Percentiles rank a stretch among this genome's conserved stretches.
Evolutionary conservation across 2,329 filamentous ascomycete species (phyloP).

Genomic region (Aspergillus unguis): DNA sequence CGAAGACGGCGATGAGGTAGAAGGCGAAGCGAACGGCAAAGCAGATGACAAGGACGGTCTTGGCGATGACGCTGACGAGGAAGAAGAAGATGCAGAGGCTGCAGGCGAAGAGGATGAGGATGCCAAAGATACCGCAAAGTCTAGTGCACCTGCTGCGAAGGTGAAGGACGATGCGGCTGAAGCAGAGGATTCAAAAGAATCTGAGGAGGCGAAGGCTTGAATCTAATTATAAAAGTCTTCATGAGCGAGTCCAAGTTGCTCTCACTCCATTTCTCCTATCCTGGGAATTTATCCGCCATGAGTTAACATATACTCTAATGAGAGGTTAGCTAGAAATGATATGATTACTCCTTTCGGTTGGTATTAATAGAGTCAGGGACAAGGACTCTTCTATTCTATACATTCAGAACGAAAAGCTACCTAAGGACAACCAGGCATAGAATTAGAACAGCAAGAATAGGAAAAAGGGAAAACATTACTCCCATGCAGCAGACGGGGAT

Average conservation of each 20-base stretch:
- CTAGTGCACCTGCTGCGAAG: constrained; percentile 34
- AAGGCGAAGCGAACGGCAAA: constrained; percentile 20
- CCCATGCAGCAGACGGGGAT: neutral
- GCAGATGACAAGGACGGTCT: constrained; percentile 16
- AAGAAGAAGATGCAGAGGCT: constrained; percentile 12
- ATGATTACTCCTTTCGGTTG: too few relatives aligned
- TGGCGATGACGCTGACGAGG: constrained; percentile 16
- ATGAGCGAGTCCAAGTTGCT: too few relatives aligned
- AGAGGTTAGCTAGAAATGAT: too few relatives aligned
- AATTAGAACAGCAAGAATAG: neutral
- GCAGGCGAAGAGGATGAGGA: constrained; percentile 24
- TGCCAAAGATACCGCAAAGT: constrained; percentile 30
- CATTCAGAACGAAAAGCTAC: neutral
- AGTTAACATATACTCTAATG: too few relatives aligned
- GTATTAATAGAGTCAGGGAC: neutral
- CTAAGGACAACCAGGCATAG: neutral
- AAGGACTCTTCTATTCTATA: neutral
- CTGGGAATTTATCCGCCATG: neutral
- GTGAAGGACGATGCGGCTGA: constrained; percentile 32
- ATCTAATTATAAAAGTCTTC: neutral
- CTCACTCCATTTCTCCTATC: neutral
- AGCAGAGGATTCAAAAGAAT: constrained; percentile 27
- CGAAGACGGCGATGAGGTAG: constrained; percentile 13
- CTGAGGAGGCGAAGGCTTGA: constrained; percentile 27
- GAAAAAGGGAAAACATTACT: neutral